Percentiles rank a stretch among this genome's conserved stretches.
Evolutionary conservation across 2,329 filamentous ascomycete genomes (phyloP).

Genomic region (Biscogniauxia mediterranea): DNA sequence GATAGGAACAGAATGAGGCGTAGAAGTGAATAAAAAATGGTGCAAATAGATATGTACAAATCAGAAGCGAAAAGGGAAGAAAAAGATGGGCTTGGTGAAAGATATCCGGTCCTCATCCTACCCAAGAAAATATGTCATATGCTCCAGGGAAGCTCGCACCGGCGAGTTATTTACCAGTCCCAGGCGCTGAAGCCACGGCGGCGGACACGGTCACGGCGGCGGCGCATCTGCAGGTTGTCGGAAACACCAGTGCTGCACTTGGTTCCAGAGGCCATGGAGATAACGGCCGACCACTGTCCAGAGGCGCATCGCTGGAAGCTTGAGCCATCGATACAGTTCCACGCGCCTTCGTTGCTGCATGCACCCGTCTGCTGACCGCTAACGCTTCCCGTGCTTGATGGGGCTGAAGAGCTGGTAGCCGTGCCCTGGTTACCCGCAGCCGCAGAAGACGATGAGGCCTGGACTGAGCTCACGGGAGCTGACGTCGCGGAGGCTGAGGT

Average conservation of each 20-base stretch:
- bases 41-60: not conserved
- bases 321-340: constrained; percentile 56
- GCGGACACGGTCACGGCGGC: constrained; percentile 21
- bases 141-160: too few species aligned
- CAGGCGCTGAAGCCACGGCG: constrained; percentile 7
- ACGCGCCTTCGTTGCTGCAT: constrained; percentile 54
- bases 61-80: not conserved
- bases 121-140: not conserved
- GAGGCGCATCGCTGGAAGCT: constrained; percentile 63
- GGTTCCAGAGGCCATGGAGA: constrained; percentile 53
- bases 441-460: constrained; percentile 2
- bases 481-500: constrained; percentile 12
- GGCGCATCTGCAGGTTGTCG: constrained; percentile 21
- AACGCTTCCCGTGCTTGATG: constrained; percentile 19
- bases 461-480: constrained; percentile 3
- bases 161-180: not conserved
- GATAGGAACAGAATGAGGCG: not conserved
- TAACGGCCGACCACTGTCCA: constrained; percentile 50
- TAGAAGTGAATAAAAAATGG: not conserved
- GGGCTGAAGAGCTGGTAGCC: constrained; percentile 15
- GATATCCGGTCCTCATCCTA: not conserved
- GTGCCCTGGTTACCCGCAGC: constrained; percentile 8
- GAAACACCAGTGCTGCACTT: constrained; percentile 41
- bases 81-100: not conserved
- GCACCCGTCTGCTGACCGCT: constrained; percentile 27